Evolutionary conservation across 2,329 filamentous ascomycete genomes (phyloP).

Genomic region (Allantophomopsis lycopodina): DNA sequence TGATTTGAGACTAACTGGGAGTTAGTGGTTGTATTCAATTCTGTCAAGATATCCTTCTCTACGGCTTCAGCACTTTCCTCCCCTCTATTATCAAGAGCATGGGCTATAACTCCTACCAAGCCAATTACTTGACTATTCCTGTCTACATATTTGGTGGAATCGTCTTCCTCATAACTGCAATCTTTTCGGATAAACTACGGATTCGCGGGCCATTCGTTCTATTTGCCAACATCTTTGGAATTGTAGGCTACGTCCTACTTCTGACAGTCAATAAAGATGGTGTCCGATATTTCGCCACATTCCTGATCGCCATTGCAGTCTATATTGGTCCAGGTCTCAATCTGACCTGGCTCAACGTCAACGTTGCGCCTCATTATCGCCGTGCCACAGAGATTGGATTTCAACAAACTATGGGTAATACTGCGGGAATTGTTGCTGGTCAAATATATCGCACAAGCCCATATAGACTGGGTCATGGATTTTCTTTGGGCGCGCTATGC

Average conservation of each 20-base stretch:
- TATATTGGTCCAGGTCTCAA: constrained; percentile 26
- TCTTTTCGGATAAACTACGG: constrained; percentile 41
- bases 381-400: constrained; percentile 42
- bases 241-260: constrained; percentile 43
- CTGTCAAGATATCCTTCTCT: constrained; percentile 50
- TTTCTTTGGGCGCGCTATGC: constrained; percentile 2
- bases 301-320: constrained; percentile 44
- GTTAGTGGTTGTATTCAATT: constrained; percentile 40
- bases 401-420: constrained; percentile 27
- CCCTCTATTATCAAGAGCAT: constrained; percentile 55
- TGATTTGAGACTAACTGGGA: constrained; percentile 4
- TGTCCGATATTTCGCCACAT: constrained; percentile 46
- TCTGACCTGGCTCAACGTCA: constrained; percentile 28
- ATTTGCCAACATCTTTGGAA: constrained; percentile 24
- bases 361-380: constrained; percentile 47
- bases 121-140: constrained; percentile 55
- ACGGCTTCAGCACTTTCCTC: constrained; percentile 53
- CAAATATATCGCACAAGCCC: constrained; percentile 7
- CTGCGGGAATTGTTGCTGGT: constrained; percentile 19
- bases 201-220: constrained; percentile 15
- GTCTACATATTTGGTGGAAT: constrained; percentile 51
- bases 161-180: constrained; percentile 42
- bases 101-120: constrained; percentile 40
- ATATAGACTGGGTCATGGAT: constrained; percentile 4
- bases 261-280: constrained; percentile 33